Evolutionary conservation across 371 early-diverging fungal species (phyloP), one percentile per base, ranked within the genome.

Genomic region (Haplosporangium sp.): DNA sequence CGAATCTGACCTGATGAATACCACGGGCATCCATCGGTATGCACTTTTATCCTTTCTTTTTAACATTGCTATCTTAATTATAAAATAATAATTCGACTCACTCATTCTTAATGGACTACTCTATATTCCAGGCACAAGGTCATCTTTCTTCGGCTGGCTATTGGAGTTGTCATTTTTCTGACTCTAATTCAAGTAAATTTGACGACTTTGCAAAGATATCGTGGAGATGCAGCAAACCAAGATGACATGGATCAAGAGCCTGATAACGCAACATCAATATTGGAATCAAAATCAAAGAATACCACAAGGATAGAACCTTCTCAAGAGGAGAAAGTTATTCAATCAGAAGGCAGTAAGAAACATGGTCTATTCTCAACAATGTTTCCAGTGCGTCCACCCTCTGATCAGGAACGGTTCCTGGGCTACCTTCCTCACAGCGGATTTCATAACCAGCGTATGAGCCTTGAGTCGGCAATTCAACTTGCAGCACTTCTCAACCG

Each of bases 391-490:
- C 71, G 79, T 4, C 67, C 69, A 19, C 74, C 74, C 2, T 44
- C 35, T n/a, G 74, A 74, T 38, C 65, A 63, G 15, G 83, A 82
- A 56, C 85, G 83, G 39, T 91, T 82, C 48, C 62, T 91, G 0
- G 78, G 85, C n/a, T 91, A 85, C 72, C 55, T 88, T 44, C 90
- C 90, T 8, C 91, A 91, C 58, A 88, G 88, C 34, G 91, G 91
- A 2, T 86, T 89, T 65, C 88, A 90, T 48, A 91, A 91, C 67
- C 91, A 91, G 57, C 79, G 88, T 10, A 86, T 88, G 34, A 78
- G 86, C 35, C 75, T 89, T 39, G 85, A 86, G 64, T 89, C 88
- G 59, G 89, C 90, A 0, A 68, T 91, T 38, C 66, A 85, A n/a
- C 66, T 91, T 34, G 86, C 91, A 3, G 76, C 76, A 9, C 71